A percentile compares a stretch with the other conserved stretches of the same genome.
phyloP scores from a whole-genome alignment of 352 stramenopile species.

The Globisporangium spinosum region DNA sequence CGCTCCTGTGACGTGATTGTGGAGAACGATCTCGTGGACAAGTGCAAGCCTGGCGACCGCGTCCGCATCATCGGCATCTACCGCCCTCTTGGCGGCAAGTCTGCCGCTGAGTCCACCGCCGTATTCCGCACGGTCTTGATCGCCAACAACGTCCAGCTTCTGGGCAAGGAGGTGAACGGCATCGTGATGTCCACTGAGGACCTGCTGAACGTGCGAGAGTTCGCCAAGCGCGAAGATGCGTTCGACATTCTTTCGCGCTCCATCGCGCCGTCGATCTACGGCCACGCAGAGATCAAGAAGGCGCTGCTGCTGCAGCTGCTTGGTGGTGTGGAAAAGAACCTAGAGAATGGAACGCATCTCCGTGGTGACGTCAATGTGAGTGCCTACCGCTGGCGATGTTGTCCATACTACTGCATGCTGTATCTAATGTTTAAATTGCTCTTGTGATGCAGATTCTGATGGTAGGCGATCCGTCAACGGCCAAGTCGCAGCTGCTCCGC shows the following conservation, averaged over 20 bases:
- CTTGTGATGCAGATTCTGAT: constrained; percentile 66
- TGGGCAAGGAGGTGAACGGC: constrained; percentile 92
- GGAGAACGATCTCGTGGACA: constrained; percentile 98
- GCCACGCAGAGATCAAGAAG: constrained; percentile 98
- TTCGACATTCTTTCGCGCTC: constrained; percentile 93
- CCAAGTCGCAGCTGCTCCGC: constrained; percentile 98
- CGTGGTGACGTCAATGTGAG: constrained; percentile 98
- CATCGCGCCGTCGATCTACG: constrained; percentile 97
- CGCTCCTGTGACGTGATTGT: constrained; percentile 97
- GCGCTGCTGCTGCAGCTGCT: constrained; percentile 82
- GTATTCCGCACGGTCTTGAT: constrained; percentile 96
- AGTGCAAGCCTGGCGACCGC: constrained; percentile 97
- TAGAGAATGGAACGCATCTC: constrained; percentile 98
- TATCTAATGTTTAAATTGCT: constrained; percentile 11
- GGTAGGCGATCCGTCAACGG: constrained; percentile 98
- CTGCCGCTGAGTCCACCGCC: constrained; percentile 73
- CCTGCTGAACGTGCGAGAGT: constrained; percentile 90
- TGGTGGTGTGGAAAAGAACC: constrained; percentile 93
- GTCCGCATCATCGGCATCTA: constrained; percentile 95
- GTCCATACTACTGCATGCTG: constrained; percentile 57
- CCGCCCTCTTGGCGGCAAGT: constrained; percentile 84
- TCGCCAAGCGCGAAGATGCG: constrained; percentile 88
- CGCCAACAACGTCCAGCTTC: constrained; percentile 94
- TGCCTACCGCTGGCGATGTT: constrained; percentile 3
- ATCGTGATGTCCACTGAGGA: constrained; percentile 92